phyloP scores from a whole-genome alignment of 1,139 yeast genomes.

The Kodamaea anthophila region DNA sequence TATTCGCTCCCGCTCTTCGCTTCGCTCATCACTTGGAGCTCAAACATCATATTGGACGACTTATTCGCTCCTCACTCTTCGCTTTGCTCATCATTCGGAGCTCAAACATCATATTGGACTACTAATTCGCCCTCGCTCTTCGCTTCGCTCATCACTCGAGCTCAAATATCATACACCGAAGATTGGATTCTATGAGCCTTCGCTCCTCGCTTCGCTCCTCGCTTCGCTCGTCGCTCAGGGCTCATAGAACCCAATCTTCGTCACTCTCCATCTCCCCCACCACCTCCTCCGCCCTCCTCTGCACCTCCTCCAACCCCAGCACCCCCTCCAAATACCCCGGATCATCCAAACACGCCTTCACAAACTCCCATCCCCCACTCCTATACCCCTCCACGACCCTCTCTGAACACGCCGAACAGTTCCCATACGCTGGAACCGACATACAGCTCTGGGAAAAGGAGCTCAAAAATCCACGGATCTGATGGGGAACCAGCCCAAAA shows the following conservation, averaged over 20 bases:
- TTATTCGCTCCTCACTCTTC: no score
- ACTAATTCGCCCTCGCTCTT: no score
- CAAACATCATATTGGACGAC: no score
- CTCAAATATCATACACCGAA: no score
- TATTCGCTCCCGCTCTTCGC: no score
- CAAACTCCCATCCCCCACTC: slow-evolving; percentile 72
- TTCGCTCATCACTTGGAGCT: no score
- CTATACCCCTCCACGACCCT: slow-evolving; percentile 47
- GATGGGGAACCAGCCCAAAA: slow-evolving; percentile 81
- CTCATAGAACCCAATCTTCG: slow-evolving; percentile 15
- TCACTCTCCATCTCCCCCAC: slow-evolving; percentile 29
- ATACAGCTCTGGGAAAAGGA: slow-evolving; percentile 59
- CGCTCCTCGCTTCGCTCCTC: no score
- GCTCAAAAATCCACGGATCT: slow-evolving; percentile 76
- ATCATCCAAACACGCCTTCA: slow-evolving; percentile 60
- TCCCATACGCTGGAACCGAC: slow-evolving; percentile 62
- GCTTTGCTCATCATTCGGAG: no score
- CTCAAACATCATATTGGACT: no score
- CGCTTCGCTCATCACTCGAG: no score
- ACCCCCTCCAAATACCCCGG: slow-evolving; percentile 62
- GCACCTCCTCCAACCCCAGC: slow-evolving; percentile 72
- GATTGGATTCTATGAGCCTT: no score
- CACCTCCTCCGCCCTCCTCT: slow-evolving; percentile 64
- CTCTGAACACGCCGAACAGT: slow-evolving; percentile 82
- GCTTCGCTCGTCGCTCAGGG: no score